A percentile compares a stretch with the other conserved stretches of the same genome.
phyloP scores from a whole-genome alignment of 1,284 basidiomycete species.

The Cryptococcus sp. region DNA sequence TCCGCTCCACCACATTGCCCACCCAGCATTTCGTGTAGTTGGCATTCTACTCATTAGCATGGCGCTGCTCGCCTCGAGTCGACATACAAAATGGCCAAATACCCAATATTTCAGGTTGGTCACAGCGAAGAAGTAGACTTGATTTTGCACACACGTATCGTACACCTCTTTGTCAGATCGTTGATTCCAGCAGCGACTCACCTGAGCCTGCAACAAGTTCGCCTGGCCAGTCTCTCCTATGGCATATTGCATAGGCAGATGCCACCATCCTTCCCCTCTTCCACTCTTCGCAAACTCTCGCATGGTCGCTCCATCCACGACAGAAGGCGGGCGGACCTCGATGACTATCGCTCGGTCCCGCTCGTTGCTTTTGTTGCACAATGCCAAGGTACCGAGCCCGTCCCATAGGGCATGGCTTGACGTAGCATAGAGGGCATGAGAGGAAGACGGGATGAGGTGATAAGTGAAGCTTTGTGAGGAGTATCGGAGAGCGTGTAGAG shows the following conservation, averaged over 20 bases:
- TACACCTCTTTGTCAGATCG: constrained; percentile 22
- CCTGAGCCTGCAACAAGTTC: constrained; percentile 40
- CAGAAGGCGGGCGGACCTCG: constrained; percentile 33
- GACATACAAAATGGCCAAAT: constrained; percentile 44
- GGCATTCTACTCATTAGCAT: constrained; percentile 22
- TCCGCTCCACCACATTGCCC: constrained; percentile 30
- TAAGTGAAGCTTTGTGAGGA: constrained; percentile 32
- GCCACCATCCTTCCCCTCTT: constrained; percentile 28
- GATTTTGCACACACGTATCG: constrained; percentile 40
- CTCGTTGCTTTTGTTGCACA: constrained; percentile 26
- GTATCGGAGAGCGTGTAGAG: constrained; percentile 39
- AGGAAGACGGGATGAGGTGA: constrained; percentile 30
- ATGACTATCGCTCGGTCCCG: constrained; percentile 34
- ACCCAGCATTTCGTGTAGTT: constrained; percentile 28
- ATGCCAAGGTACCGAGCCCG: constrained; percentile 38
- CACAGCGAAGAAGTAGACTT: constrained; percentile 39
- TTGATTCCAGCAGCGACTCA: constrained; percentile 9
- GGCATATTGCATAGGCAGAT: constrained; percentile 23
- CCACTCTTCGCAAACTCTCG: constrained; percentile 27
- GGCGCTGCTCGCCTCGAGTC: background rate
- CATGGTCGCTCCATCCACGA: constrained; percentile 28
- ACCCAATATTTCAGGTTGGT: constrained; percentile 44
- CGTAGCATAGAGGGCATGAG: constrained; percentile 7
- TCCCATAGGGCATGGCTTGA: constrained; percentile 26
- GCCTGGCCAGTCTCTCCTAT: constrained; percentile 35